phyloP scores from a whole-genome alignment of 139 green algal genomes.

The Eudorina sp. region DNA sequence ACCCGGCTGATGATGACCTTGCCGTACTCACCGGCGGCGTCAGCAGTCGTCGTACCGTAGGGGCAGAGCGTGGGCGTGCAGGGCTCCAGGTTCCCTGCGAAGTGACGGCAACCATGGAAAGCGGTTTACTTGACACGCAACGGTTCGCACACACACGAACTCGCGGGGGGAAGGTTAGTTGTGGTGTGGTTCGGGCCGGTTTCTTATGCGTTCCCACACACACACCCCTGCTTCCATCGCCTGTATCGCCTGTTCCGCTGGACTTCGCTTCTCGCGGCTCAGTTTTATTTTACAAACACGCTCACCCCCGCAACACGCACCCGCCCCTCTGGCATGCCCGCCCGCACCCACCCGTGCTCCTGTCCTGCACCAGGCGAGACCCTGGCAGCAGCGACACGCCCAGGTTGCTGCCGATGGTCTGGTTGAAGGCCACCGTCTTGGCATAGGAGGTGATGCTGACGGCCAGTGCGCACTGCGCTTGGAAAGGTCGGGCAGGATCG shows the following conservation, averaged over 20 bases:
- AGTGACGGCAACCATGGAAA: too few species aligned
- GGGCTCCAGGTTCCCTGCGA: conserved; percentile 7
- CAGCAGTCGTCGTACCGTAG: neutral
- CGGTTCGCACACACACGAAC: too few species aligned
- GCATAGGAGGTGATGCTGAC: neutral
- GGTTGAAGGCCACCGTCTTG: neutral
- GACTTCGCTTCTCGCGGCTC: too few species aligned
- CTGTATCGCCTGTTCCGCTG: too few species aligned
- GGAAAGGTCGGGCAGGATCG: too few species aligned
- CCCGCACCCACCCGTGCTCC: neutral
- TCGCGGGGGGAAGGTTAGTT: too few species aligned
- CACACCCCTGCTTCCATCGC: too few species aligned
- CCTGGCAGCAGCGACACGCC: conserved; percentile 34
- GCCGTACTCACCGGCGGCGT: neutral
- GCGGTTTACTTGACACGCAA: too few species aligned
- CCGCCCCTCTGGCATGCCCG: neutral
- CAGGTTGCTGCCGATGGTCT: neutral
- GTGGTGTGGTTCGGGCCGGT: too few species aligned
- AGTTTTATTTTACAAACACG: neutral
- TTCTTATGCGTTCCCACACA: too few species aligned
- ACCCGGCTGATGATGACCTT: neutral
- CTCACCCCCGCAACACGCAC: neutral
- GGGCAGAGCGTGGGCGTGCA: conserved; percentile 4
- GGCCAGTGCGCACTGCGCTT: neutral
- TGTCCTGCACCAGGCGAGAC: neutral